phyloP scores from a whole-genome alignment of 225 moss, liverwort and hornwort genomes.

The Anthoceros angustus region DNA sequence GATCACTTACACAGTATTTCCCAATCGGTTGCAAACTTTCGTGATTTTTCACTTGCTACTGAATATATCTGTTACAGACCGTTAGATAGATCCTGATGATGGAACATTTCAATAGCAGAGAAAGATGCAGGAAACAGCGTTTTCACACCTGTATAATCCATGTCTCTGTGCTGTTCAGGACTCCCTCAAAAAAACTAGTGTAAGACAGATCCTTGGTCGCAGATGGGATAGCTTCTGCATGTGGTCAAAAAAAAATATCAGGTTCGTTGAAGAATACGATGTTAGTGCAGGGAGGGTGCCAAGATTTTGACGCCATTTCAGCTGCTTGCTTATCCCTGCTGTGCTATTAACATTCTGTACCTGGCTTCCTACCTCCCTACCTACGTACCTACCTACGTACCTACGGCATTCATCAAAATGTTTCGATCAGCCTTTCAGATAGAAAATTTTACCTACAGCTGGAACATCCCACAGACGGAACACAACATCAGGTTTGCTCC shows the following conservation, averaged over 20 bases:
- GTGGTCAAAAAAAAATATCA: not conserved
- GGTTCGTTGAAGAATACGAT: not conserved
- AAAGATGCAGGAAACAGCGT: not conserved
- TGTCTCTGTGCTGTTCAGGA: slow-evolving; percentile 31
- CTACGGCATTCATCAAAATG: not conserved
- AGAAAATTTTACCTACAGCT: not conserved
- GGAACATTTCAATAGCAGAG: not conserved
- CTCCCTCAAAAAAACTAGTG: slow-evolving; percentile 33
- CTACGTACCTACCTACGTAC: not conserved
- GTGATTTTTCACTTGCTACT: slow-evolving; percentile 28
- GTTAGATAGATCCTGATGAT: not conserved
- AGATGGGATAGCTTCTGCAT: slow-evolving; percentile 13
- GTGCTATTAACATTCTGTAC: no score
- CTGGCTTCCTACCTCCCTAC: not conserved
- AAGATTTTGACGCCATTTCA: not conserved
- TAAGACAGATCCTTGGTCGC: slow-evolving; percentile 25
- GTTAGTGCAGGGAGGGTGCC: slow-evolving; percentile 6
- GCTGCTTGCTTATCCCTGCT: no score
- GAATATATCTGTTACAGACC: slow-evolving; percentile 32
- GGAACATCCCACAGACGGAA: not conserved
- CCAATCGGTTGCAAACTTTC: slow-evolving; percentile 33
- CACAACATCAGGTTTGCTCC: not conserved
- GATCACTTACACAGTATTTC: slow-evolving; percentile 16
- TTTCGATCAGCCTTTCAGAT: not conserved
- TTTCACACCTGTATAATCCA: slow-evolving; percentile 45